Base-by-base conservation (phyloP, 495 filamentous ascomycete genomes). In the Annulohypoxylon stygium region DNA sequence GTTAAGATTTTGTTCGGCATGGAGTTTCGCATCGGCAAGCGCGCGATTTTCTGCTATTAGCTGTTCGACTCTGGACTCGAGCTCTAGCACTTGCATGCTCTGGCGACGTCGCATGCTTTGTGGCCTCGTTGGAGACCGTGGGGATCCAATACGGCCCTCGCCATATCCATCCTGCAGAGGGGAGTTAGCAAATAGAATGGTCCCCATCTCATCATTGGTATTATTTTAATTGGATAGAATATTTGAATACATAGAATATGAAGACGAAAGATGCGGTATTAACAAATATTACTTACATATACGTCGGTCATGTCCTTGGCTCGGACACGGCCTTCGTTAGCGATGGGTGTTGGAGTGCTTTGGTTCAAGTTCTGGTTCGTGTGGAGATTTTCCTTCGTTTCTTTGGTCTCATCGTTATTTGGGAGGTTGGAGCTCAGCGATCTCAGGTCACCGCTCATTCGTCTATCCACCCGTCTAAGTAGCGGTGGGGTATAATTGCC, bases 71-170 rank as follows among this genome's bases (percentile, higher is more conserved):
- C 86, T 87, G 36, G 86, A 77, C 76, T 88, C 87, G 76, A 98
- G 88, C 64, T 98, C 94, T 51, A 97, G 86, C 58, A 98, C 90
- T 82, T 98, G 96, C 91, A 97, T 93, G 86, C 94, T 98, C 81
- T 96, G 96, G 70, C 94, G 92, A 78, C 93, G 93, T 69, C 95
- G 94, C 86, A 97, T 91, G 86, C 93, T 98, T 80, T 95, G 94
- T 79, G 95, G 95, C 80, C 97, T 92, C 73, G 94, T 97, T 59
- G 96, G 96, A 74, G 97, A 98, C 78, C 90, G 91, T 75, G 95
- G 94, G 77, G 93, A 97, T 76, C 86, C 85, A 73, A 90, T 93
- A 77, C 89, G 93, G 82, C 92, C 93, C 81, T 97, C 95, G 81
- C 97, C 96, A 86, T 89, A 97, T 82, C 93, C 95, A 89, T 97